These are phyloP conservation scores for Phaffomyces thermotolerans DNA, from an alignment of 805 yeast genomes.

Conservation along the genomic window DNA sequence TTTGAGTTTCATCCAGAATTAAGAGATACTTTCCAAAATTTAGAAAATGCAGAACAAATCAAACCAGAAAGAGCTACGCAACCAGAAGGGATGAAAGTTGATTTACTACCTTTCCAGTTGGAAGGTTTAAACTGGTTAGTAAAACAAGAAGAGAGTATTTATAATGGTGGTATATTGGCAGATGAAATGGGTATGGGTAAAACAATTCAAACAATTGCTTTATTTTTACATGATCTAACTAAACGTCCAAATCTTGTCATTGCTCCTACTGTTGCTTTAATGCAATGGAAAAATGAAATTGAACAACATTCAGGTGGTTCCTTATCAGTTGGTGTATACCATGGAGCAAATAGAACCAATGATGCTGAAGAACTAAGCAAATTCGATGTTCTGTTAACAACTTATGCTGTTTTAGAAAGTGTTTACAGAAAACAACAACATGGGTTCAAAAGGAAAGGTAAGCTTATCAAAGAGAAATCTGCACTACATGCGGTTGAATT, in stretches of 20 bases:
- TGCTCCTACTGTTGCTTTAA: conserved; percentile 97
- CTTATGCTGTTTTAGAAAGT: conserved; percentile 88
- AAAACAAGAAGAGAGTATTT: conserved; percentile 71
- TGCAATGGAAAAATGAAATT: conserved; percentile 97
- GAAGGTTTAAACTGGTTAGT: conserved; percentile 91
- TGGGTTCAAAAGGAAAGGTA: conserved; percentile 74
- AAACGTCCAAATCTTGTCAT: conserved; percentile 80
- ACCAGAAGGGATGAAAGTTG: conserved; percentile 70
- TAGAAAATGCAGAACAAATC: conserved; percentile 41
- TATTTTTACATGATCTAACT: conserved; percentile 61
- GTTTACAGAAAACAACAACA: conserved; percentile 73
- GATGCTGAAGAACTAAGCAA: conserved; percentile 43
- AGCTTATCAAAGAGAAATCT: conserved; percentile 66
- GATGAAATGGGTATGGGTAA: conserved; percentile 99
- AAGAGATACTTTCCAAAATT: conserved; percentile 58
- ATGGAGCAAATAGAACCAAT: conserved; percentile 74
- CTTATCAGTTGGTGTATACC: conserved; percentile 65
- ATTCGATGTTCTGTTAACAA: conserved; percentile 80
- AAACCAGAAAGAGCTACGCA: conserved; percentile 55
- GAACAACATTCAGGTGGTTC: conserved; percentile 71
- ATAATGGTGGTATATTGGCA: conserved; percentile 87
- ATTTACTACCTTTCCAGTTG: conserved; percentile 79
- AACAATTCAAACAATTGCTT: conserved; percentile 90
- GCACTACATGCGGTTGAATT: conserved; percentile 68
- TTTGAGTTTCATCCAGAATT: conserved; percentile 76